These are phyloP conservation scores for Tulasnella sp. DNA, from an alignment of 768 basidiomycete genomes.

Conservation along the genomic window DNA sequence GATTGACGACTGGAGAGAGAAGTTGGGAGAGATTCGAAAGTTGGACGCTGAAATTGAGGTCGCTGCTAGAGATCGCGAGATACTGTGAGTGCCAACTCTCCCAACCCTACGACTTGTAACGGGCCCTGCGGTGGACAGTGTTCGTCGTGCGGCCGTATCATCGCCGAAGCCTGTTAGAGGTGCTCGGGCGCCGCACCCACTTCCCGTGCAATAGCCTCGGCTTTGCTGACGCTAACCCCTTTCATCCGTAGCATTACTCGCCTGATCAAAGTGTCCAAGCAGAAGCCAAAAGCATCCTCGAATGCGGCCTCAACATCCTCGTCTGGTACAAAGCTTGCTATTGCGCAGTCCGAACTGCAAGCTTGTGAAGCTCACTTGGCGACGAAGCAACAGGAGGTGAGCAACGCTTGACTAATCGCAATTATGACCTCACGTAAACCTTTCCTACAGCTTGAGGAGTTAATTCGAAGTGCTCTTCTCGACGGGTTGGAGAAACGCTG, in stretches of 20 bases:
- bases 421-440: background rate
- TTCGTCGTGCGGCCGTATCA: background rate
- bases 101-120: background rate
- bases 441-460: slow-evolving; percentile 29
- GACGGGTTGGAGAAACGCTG: slow-evolving; percentile 54
- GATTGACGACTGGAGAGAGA: slow-evolving; percentile 54
- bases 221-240: background rate
- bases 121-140: background rate
- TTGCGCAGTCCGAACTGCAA: slow-evolving; percentile 64
- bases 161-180: background rate
- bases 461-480: slow-evolving; percentile 43
- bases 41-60: slow-evolving; percentile 64
- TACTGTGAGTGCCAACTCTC: slow-evolving; percentile 45
- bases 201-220: background rate
- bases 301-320: background rate
- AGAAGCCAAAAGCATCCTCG: slow-evolving; percentile 25
- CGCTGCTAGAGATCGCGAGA: slow-evolving; percentile 65
- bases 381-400: slow-evolving; percentile 45
- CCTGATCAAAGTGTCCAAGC: slow-evolving; percentile 65
- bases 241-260: slow-evolving; percentile 48
- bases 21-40: slow-evolving; percentile 45
- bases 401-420: background rate
- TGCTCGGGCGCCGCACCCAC: background rate
- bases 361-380: slow-evolving; percentile 71
- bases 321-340: slow-evolving; percentile 15